Base-by-base conservation (phyloP, 495 filamentous ascomycete species). In the Hyaloscypha hepaticicola region DNA sequence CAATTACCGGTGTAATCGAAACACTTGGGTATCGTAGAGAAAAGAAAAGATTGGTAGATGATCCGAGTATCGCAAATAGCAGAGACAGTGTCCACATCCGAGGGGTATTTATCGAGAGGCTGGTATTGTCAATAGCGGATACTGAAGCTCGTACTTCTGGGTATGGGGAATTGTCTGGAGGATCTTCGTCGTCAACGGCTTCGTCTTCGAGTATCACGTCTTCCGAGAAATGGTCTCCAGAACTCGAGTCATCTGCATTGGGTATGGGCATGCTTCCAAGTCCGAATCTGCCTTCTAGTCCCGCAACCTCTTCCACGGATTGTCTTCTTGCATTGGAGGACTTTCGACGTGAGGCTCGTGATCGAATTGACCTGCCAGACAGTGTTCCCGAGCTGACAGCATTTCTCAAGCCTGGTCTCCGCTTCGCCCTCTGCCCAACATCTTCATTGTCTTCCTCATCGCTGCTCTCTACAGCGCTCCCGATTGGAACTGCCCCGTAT, bases 51-150 rank as follows among this genome's bases (percentile, higher is more conserved):
- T 94, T 95, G 45, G 90, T 92, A 2, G 89, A 88, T 38, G 90
- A 92, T 55, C 91, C 91, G 24, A 93, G 78, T 31, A 95, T 76
- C 9, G 91, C 87, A 72, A 94, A 96, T 14, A 95, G 69, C 7
- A 90, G 79, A 24, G 90, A 91, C 21, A 95, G 71, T 1, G 81
- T 73, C 92, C 91, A 95, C 91, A 95, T 96, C 38, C 91, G 89
- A 21, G 91, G 86, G 2, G 92, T 95, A 74, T 90, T 94, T 58
- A 94, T 91, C 5, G 90, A 93, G 19, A 92, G 77, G 19, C 82
- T 77, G 24, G 80, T 83, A 70, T 95, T 84, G 72, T 95, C 91
- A 16, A 81, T 86, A 5, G 90, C 84, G 8, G 87, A 79, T 9
- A 94, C 90, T 0, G 88, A 90, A 27, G 91, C 91, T 60, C 91